Evolutionary conservation across 306 rosid genomes (phyloP).

Genomic region (Crotalaria pallida): DNA sequence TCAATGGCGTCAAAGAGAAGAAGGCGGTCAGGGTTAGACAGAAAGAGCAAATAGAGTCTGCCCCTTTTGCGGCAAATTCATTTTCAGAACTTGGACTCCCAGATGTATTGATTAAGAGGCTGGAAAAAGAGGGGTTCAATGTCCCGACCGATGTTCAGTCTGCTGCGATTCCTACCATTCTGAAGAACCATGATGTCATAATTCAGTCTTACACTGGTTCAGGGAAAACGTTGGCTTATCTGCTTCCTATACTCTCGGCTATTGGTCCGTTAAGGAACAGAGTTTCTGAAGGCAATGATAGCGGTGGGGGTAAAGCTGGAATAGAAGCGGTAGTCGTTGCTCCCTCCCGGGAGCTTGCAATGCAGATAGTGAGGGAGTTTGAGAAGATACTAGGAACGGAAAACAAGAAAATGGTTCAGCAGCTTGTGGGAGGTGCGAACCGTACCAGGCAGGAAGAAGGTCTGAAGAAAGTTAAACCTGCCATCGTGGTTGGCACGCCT

Average conservation of each 20-base stretch:
- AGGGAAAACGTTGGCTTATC: constrained; percentile 84
- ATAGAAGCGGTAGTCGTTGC: constrained; percentile 83
- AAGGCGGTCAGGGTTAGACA: constrained; percentile 28
- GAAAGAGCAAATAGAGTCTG: constrained; percentile 40
- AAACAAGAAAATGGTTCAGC: constrained; percentile 71
- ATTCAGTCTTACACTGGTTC: constrained; percentile 98
- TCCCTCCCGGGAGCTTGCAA: constrained; percentile 96
- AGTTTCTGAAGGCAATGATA: constrained; percentile 5
- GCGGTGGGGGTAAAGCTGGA: constrained; percentile 51
- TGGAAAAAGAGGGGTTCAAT: constrained; percentile 65
- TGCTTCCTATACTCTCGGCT: constrained; percentile 69
- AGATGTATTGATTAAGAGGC: constrained; percentile 48
- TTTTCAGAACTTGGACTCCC: constrained; percentile 88
- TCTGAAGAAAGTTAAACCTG: constrained; percentile 78
- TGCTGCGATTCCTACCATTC: constrained; percentile 74
- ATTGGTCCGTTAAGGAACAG: constrained; percentile 57
- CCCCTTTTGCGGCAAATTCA: constrained; percentile 64
- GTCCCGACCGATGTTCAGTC: constrained; percentile 89
- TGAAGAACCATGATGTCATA: constrained; percentile 64
- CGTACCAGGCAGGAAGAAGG: constrained; percentile 92
- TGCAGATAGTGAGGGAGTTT: constrained; percentile 95
- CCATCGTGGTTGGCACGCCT: constrained; percentile 91
- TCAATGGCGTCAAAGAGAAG: constrained; percentile 28
- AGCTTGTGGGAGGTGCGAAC: constrained; percentile 97
- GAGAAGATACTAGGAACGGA: constrained; percentile 78